Evolutionary conservation across 192 early-diverging fungal species (phyloP), one percentile per base, ranked within the genome.

Genomic region (Mortierella hygrophila): DNA sequence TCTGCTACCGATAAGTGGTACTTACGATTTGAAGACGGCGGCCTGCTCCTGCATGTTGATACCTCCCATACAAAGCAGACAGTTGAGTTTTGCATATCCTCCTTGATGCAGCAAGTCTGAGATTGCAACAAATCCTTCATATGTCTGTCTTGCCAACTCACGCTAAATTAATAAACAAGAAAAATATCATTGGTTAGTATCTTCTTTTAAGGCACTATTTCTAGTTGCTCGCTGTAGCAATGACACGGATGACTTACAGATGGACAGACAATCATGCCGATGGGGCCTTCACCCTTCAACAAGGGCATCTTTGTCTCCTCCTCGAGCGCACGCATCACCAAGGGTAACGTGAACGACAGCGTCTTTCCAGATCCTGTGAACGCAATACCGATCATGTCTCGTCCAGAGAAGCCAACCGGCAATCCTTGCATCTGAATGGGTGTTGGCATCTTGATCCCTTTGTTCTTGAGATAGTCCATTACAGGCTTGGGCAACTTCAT

Each of bases 361-460:
- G 98, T 98, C 79, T 99, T 99, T 26, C 97, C 98, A 2, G 96
- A 97, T 54, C 98, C 97, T n/a, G 98, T 98, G 81, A 98, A 98
- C 0, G 98, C 97, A 90, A 97, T 97, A 16, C 97, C 97, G 85
- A 99, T 98, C 98, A 99, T 99, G 79, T 98, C 98, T 47, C 98
- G 88, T 15, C 98, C 98, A 37, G 93, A 90, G 18, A 99, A 88
- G 83, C 94, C 97, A 2, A 97, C 96, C 1, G 98, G 98, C 52
- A 99, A 80, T n/a, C 98, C 98, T 81, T 99, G 97, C 78, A 98
- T 93, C 88, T 99, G 97, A 92, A 99, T 99, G 16, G 97, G 97
- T 37, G 98, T 98, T 13, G 98, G 98, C 72, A 92, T 89, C n/a
- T 91, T 82, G 71, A 99, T 99, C 8, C 92, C 93, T 79, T 98